Base-by-base conservation (phyloP, 31 red algal species). In the Porphyra umbilicalis region DNA sequence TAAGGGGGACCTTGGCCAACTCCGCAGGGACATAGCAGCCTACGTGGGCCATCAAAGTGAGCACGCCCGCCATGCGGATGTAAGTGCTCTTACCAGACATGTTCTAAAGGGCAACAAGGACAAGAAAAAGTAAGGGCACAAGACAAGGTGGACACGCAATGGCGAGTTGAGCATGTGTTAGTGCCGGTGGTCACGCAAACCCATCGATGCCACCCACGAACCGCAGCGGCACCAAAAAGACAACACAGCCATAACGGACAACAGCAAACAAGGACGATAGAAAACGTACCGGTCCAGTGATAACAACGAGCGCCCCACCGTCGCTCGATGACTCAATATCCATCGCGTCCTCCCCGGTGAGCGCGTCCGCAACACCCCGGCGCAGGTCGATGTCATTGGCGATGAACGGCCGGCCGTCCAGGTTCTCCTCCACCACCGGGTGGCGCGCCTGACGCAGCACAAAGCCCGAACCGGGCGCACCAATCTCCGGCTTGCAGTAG, bases 31-130 rank as follows among this genome's bases (percentile, higher is more conserved):
- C 97, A 76, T 94, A 95, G 79, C 81, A 91, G 32, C 97, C 97
- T 1, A 93, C 77, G 75, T 99, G 97, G 11, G 97, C 90, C 90
- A 99, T 96, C 25, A 99, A 87, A 20, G 93, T 92, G 32, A 95
- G 87, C 34, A 99, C 88, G 39, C 97, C 97, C 32, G 92, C 93
- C 79, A 81, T 87, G 35, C 97, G 85, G 10, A 99, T 95, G 84
- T 90, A 93, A 16, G 91, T 95, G 38, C 88, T 92, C 75, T 99
- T 99, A 39, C 97, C 97, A 78, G 94, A 94, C 97, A 95, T 99
- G 81, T 99, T 99, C 57, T 71, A 29, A 5, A 71, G 30, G 20
- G 30, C 25, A 71, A 8, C 14, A n/a, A n/a, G n/a, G n/a, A n/a
- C 25, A 71, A 71, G 20, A 6, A n/a, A 6, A 30, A 75, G 37